phyloP scores from a whole-genome alignment of 176 grass and related monocot genomes.

The Aegilops bicornis region DNA sequence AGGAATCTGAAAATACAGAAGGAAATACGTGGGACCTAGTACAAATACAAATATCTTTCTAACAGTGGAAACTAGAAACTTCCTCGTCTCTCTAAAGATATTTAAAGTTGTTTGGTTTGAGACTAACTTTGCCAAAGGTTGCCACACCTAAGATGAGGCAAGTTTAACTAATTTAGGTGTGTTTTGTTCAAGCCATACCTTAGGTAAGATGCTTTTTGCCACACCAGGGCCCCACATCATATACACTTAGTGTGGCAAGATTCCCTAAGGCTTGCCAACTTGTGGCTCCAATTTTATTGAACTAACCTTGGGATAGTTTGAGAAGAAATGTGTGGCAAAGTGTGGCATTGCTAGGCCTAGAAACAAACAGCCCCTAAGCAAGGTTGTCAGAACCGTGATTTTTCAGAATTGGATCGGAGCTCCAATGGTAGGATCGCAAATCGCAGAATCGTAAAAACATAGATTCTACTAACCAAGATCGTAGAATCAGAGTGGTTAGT shows the following conservation, averaged over 20 bases:
- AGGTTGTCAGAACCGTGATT: too few relatives aligned
- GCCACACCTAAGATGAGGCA: neutral
- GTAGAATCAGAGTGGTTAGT: too few relatives aligned
- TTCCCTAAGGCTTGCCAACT: neutral
- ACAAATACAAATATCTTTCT: too few relatives aligned
- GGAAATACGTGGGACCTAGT: too few relatives aligned
- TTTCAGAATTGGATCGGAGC: too few relatives aligned
- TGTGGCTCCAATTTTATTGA: neutral
- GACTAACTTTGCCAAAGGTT: neutral
- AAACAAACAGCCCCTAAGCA: neutral
- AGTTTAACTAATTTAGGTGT: neutral
- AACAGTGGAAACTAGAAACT: neutral
- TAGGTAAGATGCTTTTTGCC: neutral
- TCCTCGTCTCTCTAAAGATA: neutral
- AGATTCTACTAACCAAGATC: too few relatives aligned
- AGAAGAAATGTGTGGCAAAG: neutral
- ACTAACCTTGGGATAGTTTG: neutral
- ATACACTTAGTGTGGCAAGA: neutral
- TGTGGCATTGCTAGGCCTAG: neutral
- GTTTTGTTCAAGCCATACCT: neutral
- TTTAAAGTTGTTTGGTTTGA: neutral
- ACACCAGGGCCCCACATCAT: neutral
- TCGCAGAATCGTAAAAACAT: too few relatives aligned
- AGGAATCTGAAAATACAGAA: too few relatives aligned
- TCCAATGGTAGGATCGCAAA: too few relatives aligned